Base-by-base conservation (phyloP, 108 stramenopile genomes). In the Thalassiosira profunda region DNA sequence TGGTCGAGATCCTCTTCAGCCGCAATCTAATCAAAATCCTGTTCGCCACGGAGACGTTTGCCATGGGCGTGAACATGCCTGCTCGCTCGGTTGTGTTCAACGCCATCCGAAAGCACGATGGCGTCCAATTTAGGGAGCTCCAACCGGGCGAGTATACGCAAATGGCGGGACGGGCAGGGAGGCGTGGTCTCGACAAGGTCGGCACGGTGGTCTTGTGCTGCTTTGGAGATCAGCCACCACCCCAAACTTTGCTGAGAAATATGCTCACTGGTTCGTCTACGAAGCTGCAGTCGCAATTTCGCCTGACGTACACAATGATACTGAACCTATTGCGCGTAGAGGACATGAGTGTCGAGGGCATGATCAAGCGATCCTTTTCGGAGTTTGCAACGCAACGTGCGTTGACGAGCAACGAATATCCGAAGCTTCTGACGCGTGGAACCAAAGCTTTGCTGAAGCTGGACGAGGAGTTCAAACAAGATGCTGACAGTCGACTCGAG, bases 81-180 rank as follows among this genome's bases (percentile, higher is more conserved):
- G 99, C 99, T n/a, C 92, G 96, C 63, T 99, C 99, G 4, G 99
- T 99, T 9, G 98, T 99, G 7, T 99, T 99, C 70, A 99, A 98
- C 28, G 96, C 93, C 58, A 95, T 89, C 0, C 71, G 97, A 38
- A 99, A 99, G 75, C 99, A 90, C 83, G 99, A 99, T 69, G 99
- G 99, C 12, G 89, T 85, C 48, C 89, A 95, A 29, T 88, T 95
- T 65, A 82, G 95, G 9, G 93, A 88, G 87, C 86, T 96, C 6
- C 89, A 91, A 36, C 81, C 92, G 11, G 98, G 97, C 23, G 98
- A 98, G 71, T 99, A 99, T 82, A 99, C 97, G 38, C 99, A 93
- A 81, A 99, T 99, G 98, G 80, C 80, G 46, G 98, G 99, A 5
- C 88, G 99, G 9, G 99, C 99, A 15, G 99, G 99, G 25, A 90